A percentile compares a stretch with the other conserved stretches of the same genome.
Evolutionary conservation across 1,139 yeast genomes (phyloP).

Genomic region (Candida pseudocylindracea): DNA sequence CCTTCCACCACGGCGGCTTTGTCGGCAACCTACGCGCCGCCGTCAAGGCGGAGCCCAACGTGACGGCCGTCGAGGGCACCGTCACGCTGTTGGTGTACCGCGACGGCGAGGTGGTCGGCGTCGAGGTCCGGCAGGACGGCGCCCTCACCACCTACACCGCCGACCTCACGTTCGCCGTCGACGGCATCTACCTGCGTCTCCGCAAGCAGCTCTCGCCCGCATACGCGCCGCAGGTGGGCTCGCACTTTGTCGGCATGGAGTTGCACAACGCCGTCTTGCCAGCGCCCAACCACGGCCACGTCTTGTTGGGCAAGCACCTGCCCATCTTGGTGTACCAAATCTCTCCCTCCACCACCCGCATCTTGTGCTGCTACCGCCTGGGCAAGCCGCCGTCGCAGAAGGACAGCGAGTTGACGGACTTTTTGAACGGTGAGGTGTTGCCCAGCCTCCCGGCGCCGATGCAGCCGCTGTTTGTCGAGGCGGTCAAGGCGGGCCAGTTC

Average conservation of each 20-base stretch:
- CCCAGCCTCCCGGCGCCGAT: constrained; percentile 47
- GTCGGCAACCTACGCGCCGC: constrained; percentile 53
- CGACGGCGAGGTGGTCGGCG: constrained; percentile 45
- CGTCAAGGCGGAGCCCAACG: constrained; percentile 45
- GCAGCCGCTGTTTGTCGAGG: constrained; percentile 38
- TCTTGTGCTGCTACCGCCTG: constrained; percentile 73
- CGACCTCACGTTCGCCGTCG: constrained; percentile 59
- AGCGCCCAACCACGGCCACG: constrained; percentile 65
- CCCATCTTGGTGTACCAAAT: constrained; percentile 82
- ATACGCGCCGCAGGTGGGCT: constrained; percentile 43
- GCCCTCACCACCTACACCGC: constrained; percentile 19
- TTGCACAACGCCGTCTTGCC: constrained; percentile 56
- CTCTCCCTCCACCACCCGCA: constrained; percentile 63
- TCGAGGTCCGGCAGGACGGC: constrained; percentile 18
- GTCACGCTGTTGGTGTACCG: constrained; percentile 38
- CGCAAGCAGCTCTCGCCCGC: constrained; percentile 44
- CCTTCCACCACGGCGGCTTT: constrained; percentile 86
- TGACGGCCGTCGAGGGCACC: constrained; percentile 63
- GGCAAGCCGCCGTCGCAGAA: constrained; percentile 46
- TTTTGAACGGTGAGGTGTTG: constrained; percentile 35
- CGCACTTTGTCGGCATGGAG: constrained; percentile 75
- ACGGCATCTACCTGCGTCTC: constrained; percentile 88
- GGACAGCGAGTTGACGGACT: constrained; percentile 33
- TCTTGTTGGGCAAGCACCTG: constrained; percentile 65
- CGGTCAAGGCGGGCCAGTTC: constrained; percentile 22